These are phyloP conservation scores for Lunularia cruciata DNA, from an alignment of 225 moss, liverwort and hornwort species.

Conservation along the genomic window DNA sequence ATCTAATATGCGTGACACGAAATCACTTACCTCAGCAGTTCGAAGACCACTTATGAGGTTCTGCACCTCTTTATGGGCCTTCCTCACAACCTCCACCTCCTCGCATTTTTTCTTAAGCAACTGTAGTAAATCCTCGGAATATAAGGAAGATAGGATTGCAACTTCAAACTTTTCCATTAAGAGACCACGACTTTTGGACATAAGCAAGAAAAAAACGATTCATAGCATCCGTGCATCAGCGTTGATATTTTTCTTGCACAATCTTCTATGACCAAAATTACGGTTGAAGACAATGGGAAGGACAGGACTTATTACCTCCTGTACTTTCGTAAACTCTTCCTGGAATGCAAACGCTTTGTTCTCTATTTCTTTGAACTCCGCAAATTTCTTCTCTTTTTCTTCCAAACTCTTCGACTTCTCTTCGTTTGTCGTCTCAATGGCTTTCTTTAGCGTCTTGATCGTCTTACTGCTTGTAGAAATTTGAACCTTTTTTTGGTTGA, in stretches of 20 bases:
- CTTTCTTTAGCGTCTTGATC: slow-evolving; percentile 54
- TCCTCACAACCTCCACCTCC: slow-evolving; percentile 63
- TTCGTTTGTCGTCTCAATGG: slow-evolving; percentile 60
- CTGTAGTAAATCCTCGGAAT: slow-evolving; percentile 34
- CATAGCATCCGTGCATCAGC: too few relatives aligned
- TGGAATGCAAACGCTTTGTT: slow-evolving; percentile 75
- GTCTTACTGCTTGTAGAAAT: slow-evolving; percentile 71
- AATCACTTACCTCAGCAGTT: slow-evolving; percentile 61
- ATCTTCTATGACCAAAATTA: too few relatives aligned
- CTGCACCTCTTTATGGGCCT: slow-evolving; percentile 58
- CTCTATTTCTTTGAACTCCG: slow-evolving; percentile 76
- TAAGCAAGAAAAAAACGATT: too few relatives aligned
- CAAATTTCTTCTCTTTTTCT: slow-evolving; percentile 63
- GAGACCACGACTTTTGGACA: too few relatives aligned
- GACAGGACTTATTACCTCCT: slow-evolving; percentile 51
- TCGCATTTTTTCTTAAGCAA: slow-evolving; percentile 53
- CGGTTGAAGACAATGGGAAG: too few relatives aligned
- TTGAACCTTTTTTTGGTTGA: slow-evolving; percentile 88
- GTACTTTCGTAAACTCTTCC: slow-evolving; percentile 64
- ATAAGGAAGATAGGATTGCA: too few relatives aligned
- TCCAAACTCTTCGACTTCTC: slow-evolving; percentile 62
- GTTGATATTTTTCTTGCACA: too few relatives aligned
- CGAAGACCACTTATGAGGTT: slow-evolving; percentile 61
- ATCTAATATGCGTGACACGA: too few relatives aligned
- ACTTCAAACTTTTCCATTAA: too few relatives aligned